A percentile compares a stretch with the other conserved stretches of the same genome.
Evolutionary conservation across 2,329 filamentous ascomycete species (phyloP).

Genomic region (Apiospora saccharicola): DNA sequence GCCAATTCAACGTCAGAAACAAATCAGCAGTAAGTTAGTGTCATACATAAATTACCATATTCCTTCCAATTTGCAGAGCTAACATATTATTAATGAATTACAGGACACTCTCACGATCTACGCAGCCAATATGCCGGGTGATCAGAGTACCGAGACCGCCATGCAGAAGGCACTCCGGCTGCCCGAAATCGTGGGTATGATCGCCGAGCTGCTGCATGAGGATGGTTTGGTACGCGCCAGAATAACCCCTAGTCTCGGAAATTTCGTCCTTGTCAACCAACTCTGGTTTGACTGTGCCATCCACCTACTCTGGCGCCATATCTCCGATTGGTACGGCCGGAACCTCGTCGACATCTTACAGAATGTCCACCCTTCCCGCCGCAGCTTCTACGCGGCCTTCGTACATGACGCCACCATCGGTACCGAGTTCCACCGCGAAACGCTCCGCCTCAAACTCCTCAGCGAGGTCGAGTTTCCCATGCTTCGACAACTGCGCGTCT

Average conservation of each 20-base stretch:
- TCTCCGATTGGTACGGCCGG: fast-evolving
- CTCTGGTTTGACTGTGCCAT: not conserved
- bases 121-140: not conserved
- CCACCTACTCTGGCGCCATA: not conserved
- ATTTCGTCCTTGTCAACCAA: not conserved
- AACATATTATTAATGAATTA: not conserved
- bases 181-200: not conserved
- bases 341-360: not conserved
- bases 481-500: not conserved
- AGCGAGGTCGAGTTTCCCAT: not conserved
- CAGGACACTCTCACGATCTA: not conserved
- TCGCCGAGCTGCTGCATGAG: not conserved
- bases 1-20: not conserved
- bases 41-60: not conserved
- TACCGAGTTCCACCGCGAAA: not conserved
- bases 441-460: not conserved
- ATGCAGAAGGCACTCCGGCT: not conserved
- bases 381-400: not conserved
- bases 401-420: not conserved
- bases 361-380: not conserved
- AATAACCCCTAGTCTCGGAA: not conserved
- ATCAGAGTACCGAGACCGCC: not conserved
- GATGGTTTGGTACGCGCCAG: not conserved
- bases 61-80: not conserved
- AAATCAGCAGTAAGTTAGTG: not conserved